Base-by-base conservation (phyloP, 2,329 filamentous ascomycete species). In the Epichloe bromicola region DNA sequence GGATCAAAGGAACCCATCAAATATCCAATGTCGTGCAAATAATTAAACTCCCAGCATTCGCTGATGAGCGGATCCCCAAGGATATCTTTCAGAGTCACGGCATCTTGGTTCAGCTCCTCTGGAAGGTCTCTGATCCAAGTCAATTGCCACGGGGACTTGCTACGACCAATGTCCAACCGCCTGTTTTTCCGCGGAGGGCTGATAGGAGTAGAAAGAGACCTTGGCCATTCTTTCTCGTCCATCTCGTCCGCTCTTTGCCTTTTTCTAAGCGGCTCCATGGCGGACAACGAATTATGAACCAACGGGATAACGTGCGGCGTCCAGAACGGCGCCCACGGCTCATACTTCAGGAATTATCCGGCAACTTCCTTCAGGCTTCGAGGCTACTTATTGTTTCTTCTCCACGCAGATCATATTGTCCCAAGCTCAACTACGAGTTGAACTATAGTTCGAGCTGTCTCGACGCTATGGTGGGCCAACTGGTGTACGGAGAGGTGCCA, bases 51-150 rank as follows among this genome's bases (percentile, higher is more conserved):
- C 83, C 83, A 86, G 55, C 78, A 80, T 60, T 85, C 79, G 39
- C 76, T 75, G 50, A 93, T 86, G 55, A 88, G 71, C 0, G 86
- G 85, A 61, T 89, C 81, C 0, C 85, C 80, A 1, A 94, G 72
- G 5, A 94, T 73, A 52, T 88, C 84, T 4, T 69, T 67, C 10
- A 93, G 69, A 1, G 72, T 74, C 36, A 91, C 66, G 0, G 86
- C 73, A 62, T 85, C 85, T 23, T 71, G 67, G 67, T 94, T 93
- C 54, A 68, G 66, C 1, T 68, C 63, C 2, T 70, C 64, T 2
- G 80, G 71, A 0, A 90, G 69, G 58, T 86, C 83, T 30, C 70
- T 72, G 50, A 93, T 83, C 53, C 73, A 75, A 0, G 85, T 90
- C 14, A 93, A 76, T 52, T 81, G 80, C 57, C 90, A 78, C 0